Conservation (phyloP, 2,329 filamentous ascomycete genomes). For the Colletotrichum magnum region DNA sequence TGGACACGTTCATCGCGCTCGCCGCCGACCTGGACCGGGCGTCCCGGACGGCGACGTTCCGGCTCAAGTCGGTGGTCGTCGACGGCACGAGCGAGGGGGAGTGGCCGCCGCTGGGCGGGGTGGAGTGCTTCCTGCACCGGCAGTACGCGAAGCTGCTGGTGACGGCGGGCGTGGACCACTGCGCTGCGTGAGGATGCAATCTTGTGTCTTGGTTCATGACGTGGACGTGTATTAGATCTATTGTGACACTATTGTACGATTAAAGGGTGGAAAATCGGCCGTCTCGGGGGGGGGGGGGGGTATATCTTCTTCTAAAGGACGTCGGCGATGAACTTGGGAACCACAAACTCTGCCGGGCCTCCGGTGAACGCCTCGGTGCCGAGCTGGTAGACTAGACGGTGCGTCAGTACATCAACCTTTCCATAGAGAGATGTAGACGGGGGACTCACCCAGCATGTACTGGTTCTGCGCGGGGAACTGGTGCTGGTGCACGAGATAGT, state of each 20-base stretch:
- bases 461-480: conserved; percentile 52
- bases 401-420: not conserved
- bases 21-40: conserved; percentile 13
- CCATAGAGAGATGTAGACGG: not conserved
- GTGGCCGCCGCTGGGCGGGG: not conserved
- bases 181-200: conserved; percentile 3
- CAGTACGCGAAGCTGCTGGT: conserved; percentile 27
- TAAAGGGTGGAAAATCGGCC: conserved; percentile 2
- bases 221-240: not conserved
- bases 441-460: conserved; percentile 45
- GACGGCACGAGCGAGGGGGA: conserved; percentile 21
- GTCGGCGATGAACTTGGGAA: conserved; percentile 43
- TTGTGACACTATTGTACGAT: conserved; percentile 17
- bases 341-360: conserved; percentile 43
- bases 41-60: conserved; percentile 11
- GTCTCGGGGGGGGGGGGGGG: conserved; percentile 6
- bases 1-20: conserved; percentile 32
- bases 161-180: conserved; percentile 28
- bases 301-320: conserved; percentile 20
- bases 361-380: conserved; percentile 47
- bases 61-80: conserved; percentile 24
- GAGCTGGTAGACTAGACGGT: conserved; percentile 43
- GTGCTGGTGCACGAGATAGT: conserved; percentile 61
- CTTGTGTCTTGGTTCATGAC: conserved; percentile 3
- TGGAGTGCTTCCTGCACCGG: conserved; percentile 9